phyloP scores from a whole-genome alignment of 345 rosid species.

The Balakata baccata region DNA sequence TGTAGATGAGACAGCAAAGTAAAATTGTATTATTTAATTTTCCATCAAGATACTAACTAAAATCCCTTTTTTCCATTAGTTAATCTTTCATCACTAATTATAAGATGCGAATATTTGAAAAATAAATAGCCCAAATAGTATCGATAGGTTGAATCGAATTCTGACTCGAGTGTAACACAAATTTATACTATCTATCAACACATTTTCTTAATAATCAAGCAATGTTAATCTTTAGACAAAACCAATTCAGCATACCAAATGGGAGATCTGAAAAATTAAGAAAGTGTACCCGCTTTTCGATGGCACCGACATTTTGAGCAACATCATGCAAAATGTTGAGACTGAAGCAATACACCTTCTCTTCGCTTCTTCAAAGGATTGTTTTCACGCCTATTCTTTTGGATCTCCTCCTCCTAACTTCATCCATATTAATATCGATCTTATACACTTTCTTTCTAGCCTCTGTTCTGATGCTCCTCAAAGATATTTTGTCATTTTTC shows the following conservation, averaged over 20 bases:
- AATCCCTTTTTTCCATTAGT: not conserved
- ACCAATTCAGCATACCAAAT: not conserved
- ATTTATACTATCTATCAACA: not conserved
- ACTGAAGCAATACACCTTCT: slow-evolving; percentile 56
- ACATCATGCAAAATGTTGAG: slow-evolving; percentile 24
- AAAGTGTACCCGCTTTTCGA: slow-evolving; percentile 10
- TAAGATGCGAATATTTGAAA: not conserved
- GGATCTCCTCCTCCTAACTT: slow-evolving; percentile 75
- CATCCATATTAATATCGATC: slow-evolving; percentile 71
- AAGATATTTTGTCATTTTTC: too few species aligned
- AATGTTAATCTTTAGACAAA: not conserved
- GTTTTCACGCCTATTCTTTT: slow-evolving; percentile 69
- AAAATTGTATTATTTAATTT: too few species aligned
- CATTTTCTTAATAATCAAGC: not conserved
- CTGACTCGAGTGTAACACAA: not conserved
- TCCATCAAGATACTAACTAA: not conserved
- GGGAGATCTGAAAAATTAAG: not conserved
- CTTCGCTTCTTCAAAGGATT: slow-evolving; percentile 67
- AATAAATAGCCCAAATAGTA: not conserved
- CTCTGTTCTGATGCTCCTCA: slow-evolving; percentile 56
- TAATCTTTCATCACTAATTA: not conserved
- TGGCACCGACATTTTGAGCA: not conserved
- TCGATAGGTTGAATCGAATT: too few species aligned
- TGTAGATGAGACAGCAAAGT: not conserved
- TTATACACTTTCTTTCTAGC: too few species aligned